These are phyloP conservation scores for Penicillium maclennaniae DNA, from an alignment of 495 filamentous ascomycete genomes.

Conservation along the genomic window DNA sequence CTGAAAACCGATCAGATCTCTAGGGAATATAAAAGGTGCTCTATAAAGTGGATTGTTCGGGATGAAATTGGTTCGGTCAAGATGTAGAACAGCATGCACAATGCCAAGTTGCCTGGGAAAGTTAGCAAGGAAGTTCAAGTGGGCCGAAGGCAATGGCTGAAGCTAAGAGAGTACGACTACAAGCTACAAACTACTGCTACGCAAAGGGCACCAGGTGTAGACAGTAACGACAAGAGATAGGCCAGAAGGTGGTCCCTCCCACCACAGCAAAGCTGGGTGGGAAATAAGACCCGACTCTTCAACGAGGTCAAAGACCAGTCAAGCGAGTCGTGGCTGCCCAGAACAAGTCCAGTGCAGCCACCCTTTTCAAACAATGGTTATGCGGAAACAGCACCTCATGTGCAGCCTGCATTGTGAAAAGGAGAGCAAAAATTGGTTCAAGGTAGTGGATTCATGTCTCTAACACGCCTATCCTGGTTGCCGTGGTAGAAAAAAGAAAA, in stretches of 20 bases:
- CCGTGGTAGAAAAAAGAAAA: conserved; percentile 37
- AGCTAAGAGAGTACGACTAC: neutral
- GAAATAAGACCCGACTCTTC: conserved; percentile 27
- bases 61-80: too few species aligned
- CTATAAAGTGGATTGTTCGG: too few species aligned
- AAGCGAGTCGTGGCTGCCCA: conserved; percentile 21
- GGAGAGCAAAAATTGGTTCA: conserved; percentile 32
- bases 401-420: conserved; percentile 52
- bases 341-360: conserved; percentile 17
- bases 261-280: conserved; percentile 1
- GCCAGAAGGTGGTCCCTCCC: conserved; percentile 18
- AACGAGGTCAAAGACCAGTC: conserved; percentile 14
- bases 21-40: too few species aligned
- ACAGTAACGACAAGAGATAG: conserved; percentile 31
- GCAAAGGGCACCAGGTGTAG: conserved; percentile 21
- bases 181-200: conserved; percentile 18
- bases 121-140: neutral
- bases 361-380: conserved; percentile 48
- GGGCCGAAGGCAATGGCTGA: neutral
- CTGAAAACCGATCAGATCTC: too few species aligned
- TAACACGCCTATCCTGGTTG: conserved; percentile 46
- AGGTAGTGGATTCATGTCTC: conserved; percentile 41
- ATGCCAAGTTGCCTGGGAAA: neutral
- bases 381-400: conserved; percentile 45
- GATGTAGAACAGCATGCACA: too few species aligned